A percentile compares a stretch with the other conserved stretches of the same genome.
Evolutionary conservation across 1,139 yeast genomes (phyloP).

Genomic region (Lodderomyces orthopsilosis): DNA sequence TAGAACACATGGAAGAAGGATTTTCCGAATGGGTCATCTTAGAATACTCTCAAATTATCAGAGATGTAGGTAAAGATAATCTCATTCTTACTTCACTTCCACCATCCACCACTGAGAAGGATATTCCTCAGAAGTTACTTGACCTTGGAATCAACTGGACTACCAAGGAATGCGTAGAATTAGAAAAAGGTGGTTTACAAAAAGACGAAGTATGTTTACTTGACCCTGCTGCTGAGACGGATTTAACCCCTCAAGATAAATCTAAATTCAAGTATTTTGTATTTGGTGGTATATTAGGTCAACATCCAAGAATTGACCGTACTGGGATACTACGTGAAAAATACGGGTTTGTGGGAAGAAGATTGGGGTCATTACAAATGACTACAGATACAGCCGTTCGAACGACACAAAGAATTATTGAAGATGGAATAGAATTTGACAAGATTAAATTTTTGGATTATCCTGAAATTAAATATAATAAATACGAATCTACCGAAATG

Average conservation of each 20-base stretch:
- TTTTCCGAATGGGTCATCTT: conserved; percentile 94
- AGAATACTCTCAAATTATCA: conserved; percentile 79
- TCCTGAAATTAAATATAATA: conserved; percentile 87
- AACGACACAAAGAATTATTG: conserved; percentile 76
- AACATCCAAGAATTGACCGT: conserved; percentile 94
- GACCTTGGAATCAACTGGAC: conserved; percentile 81
- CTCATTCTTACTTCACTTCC: conserved; percentile 79
- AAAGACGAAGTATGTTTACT: conserved; percentile 68
- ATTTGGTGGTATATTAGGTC: conserved; percentile 95
- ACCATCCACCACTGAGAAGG: conserved; percentile 51
- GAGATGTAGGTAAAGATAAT: conserved; percentile 77
- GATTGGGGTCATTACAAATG: conserved; percentile 89
- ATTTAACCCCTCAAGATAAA: conserved; percentile 68
- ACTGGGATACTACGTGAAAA: conserved; percentile 81
- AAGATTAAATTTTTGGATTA: conserved; percentile 83
- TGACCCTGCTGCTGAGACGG: conserved; percentile 82
- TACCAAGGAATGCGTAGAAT: conserved; percentile 59
- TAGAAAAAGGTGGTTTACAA: conserved; percentile 32
- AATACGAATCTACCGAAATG: conserved; percentile 94
- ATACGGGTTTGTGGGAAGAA: conserved; percentile 80
- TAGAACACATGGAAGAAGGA: conserved; percentile 97
- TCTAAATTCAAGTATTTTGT: conserved; percentile 76
- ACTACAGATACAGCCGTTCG: conserved; percentile 96
- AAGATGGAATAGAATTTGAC: conserved; percentile 55
- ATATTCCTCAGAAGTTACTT: conserved; percentile 61